phyloP scores from a whole-genome alignment of 2,329 filamentous ascomycete species.

The Diaporthe eres region DNA sequence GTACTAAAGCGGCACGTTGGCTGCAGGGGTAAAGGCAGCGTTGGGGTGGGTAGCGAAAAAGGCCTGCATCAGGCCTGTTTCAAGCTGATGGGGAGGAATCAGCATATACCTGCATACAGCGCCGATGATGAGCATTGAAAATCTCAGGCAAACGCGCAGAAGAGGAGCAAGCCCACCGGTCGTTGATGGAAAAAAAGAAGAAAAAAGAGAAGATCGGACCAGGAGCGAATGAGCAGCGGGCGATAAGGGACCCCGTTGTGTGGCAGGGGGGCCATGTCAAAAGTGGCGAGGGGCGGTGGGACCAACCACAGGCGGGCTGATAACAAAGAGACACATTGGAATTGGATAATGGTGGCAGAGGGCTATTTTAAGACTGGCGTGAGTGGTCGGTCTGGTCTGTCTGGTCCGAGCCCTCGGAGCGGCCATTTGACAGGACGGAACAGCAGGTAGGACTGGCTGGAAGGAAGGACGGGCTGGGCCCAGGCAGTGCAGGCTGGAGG shows the following conservation, averaged over 20 bases:
- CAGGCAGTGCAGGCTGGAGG: background rate
- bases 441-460: background rate
- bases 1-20: conserved; percentile 5
- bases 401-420: conserved; percentile 29
- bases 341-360: conserved; percentile 12
- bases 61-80: conserved; percentile 27
- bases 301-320: conserved; percentile 29
- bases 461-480: background rate
- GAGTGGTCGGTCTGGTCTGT: background rate
- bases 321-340: conserved; percentile 28
- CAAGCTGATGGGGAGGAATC: conserved; percentile 10
- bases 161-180: background rate
- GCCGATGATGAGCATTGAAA: background rate
- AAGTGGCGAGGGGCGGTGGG: conserved; percentile 23
- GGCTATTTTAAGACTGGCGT: background rate
- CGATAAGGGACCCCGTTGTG: conserved; percentile 1
- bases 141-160: background rate
- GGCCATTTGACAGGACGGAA: conserved; percentile 24
- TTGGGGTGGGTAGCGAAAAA: background rate
- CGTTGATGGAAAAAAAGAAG: background rate
- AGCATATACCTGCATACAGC: background rate
- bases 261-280: conserved; percentile 6
- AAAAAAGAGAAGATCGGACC: background rate
- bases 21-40: background rate
- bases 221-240: background rate